These are phyloP conservation scores for Syzygium malaccense DNA, from an alignment of 441 rosid species.

Conservation along the genomic window DNA sequence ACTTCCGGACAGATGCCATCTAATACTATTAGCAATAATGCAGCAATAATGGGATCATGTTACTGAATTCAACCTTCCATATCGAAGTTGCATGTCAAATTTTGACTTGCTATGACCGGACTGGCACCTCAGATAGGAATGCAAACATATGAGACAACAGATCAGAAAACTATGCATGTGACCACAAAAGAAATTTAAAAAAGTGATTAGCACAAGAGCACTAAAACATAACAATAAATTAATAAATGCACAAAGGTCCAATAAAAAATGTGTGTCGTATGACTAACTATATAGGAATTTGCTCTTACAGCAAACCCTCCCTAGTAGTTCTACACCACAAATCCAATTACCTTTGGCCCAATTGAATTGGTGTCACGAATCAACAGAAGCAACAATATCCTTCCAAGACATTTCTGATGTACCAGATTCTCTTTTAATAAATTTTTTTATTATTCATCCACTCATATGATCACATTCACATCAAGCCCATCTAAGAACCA, in stretches of 20 bases:
- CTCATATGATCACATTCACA: not conserved
- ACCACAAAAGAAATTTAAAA: not conserved
- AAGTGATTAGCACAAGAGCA: not conserved
- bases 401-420: not conserved
- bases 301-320: not conserved
- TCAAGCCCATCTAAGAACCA: not conserved
- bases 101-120: not conserved
- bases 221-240: not conserved
- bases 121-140: not conserved
- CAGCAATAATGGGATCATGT: not conserved
- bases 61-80: not conserved
- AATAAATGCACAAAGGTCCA: not conserved
- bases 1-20: not conserved
- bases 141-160: not conserved
- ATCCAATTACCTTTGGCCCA: not conserved
- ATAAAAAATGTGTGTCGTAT: not conserved
- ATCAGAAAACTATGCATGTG: not conserved
- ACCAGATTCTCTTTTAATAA: not conserved
- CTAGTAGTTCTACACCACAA: not conserved
- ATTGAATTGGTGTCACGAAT: not conserved
- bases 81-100: not conserved
- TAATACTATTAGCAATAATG: not conserved
- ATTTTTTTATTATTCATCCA: not conserved
- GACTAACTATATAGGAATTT: not conserved
- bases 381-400: not conserved